A percentile compares a stretch with the other conserved stretches of the same genome.
Conservation (phyloP, 305 asterid genomes). For the Fraxinus baroniana region DNA sequence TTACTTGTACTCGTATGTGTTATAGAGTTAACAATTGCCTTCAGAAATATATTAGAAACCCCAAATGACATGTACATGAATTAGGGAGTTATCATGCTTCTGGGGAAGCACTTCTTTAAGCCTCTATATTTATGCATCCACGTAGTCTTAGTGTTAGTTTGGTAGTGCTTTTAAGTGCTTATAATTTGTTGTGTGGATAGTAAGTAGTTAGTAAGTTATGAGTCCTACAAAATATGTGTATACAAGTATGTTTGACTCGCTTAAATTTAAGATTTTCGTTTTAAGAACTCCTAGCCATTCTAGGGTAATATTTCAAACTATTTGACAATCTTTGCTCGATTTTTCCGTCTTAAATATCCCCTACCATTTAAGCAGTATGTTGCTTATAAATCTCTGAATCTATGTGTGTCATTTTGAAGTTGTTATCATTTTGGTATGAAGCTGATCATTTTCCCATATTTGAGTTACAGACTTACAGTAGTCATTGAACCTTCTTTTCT, state of each 20-base stretch:
- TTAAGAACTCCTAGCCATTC: background rate
- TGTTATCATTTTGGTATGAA: background rate
- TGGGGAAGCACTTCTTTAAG: background rate
- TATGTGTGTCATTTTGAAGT: background rate
- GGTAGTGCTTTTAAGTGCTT: background rate
- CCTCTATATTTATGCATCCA: background rate
- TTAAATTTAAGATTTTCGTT: background rate
- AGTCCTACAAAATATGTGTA: background rate
- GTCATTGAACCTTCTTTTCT: background rate
- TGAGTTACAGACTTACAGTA: background rate
- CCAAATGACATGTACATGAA: background rate
- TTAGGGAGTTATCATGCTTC: background rate
- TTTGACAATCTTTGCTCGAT: background rate
- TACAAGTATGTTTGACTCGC: background rate
- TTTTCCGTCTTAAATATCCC: background rate
- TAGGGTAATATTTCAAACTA: background rate
- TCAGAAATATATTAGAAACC: background rate
- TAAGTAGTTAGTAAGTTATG: background rate
- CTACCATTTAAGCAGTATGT: background rate
- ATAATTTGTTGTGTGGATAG: background rate
- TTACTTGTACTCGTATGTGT: background rate
- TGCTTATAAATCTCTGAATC: background rate
- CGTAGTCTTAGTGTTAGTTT: background rate
- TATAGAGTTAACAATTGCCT: background rate
- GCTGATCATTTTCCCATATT: background rate